Conservation (phyloP, 441 rosid genomes). For the Euphorbia celastroides region DNA sequence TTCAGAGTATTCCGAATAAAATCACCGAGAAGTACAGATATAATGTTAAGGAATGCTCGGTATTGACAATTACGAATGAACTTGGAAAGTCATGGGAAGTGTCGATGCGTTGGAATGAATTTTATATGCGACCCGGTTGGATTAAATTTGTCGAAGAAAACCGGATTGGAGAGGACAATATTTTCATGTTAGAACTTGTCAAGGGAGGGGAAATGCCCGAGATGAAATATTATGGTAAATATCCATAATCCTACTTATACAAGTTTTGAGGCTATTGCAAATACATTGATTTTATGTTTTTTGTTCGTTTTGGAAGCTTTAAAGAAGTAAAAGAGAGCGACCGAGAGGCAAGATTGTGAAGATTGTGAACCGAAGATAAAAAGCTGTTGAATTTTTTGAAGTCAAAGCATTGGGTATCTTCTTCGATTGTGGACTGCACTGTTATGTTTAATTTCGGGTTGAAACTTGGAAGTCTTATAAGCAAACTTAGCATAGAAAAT, state of each 20-base stretch:
- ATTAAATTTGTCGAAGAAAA: not conserved
- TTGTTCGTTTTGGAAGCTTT: not conserved
- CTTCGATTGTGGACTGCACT: too few relatives aligned
- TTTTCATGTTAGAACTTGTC: too few relatives aligned
- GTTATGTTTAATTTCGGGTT: too few relatives aligned
- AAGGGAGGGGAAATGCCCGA: not conserved
- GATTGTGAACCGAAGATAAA: not conserved
- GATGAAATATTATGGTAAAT: slow-evolving; percentile 3
- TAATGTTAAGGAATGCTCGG: not conserved
- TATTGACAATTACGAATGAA: slow-evolving; percentile 11
- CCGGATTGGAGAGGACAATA: slow-evolving; percentile 1
- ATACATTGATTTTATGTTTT: not conserved
- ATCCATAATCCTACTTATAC: not conserved
- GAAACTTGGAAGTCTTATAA: too few relatives aligned
- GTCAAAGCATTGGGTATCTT: too few relatives aligned
- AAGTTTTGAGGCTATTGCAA: too few relatives aligned
- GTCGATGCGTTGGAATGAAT: not conserved
- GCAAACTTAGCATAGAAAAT: too few relatives aligned
- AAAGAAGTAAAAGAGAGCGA: not conserved
- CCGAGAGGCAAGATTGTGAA: not conserved
- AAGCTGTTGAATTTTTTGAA: not conserved
- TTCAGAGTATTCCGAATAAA: not conserved
- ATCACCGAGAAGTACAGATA: not conserved
- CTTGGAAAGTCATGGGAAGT: slow-evolving; percentile 10
- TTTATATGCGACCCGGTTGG: not conserved